Conservation (phyloP, 345 rosid species). For the Citrus cavaleriei region DNA sequence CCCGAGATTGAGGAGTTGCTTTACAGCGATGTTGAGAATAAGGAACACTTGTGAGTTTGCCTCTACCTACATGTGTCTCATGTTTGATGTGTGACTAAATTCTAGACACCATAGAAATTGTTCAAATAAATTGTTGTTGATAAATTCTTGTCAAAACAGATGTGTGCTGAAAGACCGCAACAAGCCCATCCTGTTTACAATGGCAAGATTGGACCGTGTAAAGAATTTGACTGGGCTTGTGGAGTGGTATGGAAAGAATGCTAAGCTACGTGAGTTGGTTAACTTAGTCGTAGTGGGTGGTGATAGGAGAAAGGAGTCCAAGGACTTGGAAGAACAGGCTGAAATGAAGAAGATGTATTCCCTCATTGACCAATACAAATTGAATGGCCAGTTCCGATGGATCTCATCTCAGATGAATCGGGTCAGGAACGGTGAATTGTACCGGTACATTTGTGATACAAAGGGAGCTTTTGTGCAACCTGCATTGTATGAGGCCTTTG, state of each 20-base stretch:
- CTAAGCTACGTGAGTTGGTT: slow-evolving; percentile 57
- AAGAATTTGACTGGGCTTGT: slow-evolving; percentile 86
- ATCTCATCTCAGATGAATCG: slow-evolving; percentile 91
- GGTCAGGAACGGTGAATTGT: slow-evolving; percentile 77
- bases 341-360: slow-evolving; percentile 87
- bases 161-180: slow-evolving; percentile 76
- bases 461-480: slow-evolving; percentile 95
- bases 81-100: not conserved
- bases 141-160: slow-evolving; percentile 25
- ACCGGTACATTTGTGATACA: slow-evolving; percentile 73
- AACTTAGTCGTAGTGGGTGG: slow-evolving; percentile 94
- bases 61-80: not conserved
- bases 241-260: slow-evolving; percentile 90
- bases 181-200: slow-evolving; percentile 85
- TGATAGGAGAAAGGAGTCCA: slow-evolving; percentile 84
- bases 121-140: not conserved
- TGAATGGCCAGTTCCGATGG: slow-evolving; percentile 85
- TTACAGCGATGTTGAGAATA: slow-evolving; percentile 63
- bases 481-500: slow-evolving; percentile 80
- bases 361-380: slow-evolving; percentile 57
- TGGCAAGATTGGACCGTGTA: slow-evolving; percentile 96
- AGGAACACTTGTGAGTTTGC: slow-evolving; percentile 62
- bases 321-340: slow-evolving; percentile 85
- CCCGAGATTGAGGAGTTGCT: slow-evolving; percentile 70
- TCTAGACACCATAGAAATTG: not conserved